phyloP scores from a whole-genome alignment of 2,329 filamentous ascomycete species.

The Sporothrix mexicana region DNA sequence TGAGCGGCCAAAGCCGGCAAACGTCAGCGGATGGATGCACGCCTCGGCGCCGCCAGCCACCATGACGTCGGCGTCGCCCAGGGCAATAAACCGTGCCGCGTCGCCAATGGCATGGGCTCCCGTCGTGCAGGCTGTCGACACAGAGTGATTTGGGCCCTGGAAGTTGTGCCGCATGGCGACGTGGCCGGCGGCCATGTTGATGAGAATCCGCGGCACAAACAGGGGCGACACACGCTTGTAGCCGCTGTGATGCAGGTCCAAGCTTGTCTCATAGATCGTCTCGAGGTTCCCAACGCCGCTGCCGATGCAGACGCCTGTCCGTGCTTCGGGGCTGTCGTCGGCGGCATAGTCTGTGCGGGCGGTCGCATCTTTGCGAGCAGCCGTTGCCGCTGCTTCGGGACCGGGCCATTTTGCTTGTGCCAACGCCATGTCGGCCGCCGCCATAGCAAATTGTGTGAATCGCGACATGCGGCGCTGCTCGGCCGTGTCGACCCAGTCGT shows the following conservation, averaged over 20 bases:
- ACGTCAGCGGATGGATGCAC: conserved; percentile 91
- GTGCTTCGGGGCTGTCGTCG: conserved; percentile 65
- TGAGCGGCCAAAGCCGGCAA: conserved; percentile 88
- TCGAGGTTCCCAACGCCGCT: conserved; percentile 96
- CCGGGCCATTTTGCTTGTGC: conserved; percentile 77
- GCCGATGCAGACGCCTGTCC: conserved; percentile 88
- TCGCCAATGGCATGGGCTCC: conserved; percentile 95
- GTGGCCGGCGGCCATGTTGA: conserved; percentile 94
- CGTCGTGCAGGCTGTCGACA: conserved; percentile 93
- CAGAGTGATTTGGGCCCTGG: conserved; percentile 88
- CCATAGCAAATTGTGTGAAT: conserved; percentile 91
- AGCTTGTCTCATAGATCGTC: conserved; percentile 82
- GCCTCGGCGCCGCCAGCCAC: conserved; percentile 93
- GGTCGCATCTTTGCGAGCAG: not conserved
- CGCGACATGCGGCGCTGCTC: conserved; percentile 81
- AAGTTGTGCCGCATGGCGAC: conserved; percentile 92
- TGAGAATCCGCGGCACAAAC: conserved; percentile 90
- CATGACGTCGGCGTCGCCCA: conserved; percentile 93
- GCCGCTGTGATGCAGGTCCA: conserved; percentile 76
- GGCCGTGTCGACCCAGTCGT: conserved; percentile 59
- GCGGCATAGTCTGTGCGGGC: conserved; percentile 25
- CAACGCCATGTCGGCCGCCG: conserved; percentile 84
- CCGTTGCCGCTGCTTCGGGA: conserved; percentile 40
- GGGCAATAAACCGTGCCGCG: conserved; percentile 88
- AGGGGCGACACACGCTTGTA: conserved; percentile 92